A percentile compares a stretch with the other conserved stretches of the same genome.
Evolutionary conservation across 257 asterid genomes (phyloP).

Genomic region (Solanum dulcamara): DNA sequence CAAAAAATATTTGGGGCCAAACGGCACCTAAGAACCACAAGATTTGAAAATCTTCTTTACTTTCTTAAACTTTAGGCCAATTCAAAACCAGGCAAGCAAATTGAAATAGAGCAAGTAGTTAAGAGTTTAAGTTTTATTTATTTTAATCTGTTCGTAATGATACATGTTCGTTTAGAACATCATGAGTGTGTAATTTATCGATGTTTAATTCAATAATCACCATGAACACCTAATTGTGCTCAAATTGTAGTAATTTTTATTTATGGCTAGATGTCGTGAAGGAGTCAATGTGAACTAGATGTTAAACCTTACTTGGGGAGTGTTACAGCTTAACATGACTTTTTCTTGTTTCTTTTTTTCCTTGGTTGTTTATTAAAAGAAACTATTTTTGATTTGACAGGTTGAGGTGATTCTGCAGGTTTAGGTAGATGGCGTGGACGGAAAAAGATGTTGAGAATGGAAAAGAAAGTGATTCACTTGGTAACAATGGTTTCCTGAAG

Average conservation of each 20-base stretch:
- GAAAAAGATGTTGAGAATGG: slow-evolving; percentile 40
- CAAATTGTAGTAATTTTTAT: background rate
- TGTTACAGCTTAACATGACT: background rate
- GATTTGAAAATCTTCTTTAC: background rate
- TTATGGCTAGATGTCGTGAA: background rate
- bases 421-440: slow-evolving; percentile 43
- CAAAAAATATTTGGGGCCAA: no score
- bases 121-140: background rate
- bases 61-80: background rate
- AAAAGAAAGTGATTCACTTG: slow-evolving; percentile 23
- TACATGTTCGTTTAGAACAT: background rate
- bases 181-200: background rate
- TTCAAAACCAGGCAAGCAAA: background rate
- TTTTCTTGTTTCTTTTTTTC: background rate
- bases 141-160: background rate
- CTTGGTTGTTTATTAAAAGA: background rate
- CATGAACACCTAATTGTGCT: background rate
- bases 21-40: no score
- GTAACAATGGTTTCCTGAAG: slow-evolving; percentile 26
- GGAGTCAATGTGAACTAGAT: background rate
- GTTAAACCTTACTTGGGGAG: background rate
- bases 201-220: background rate
- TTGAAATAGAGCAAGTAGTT: background rate
- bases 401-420: slow-evolving; percentile 14
- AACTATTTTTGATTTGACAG: background rate